Evolutionary conservation across 2,329 filamentous ascomycete genomes (phyloP).

Genomic region (Aspergillus novofumigatus): DNA sequence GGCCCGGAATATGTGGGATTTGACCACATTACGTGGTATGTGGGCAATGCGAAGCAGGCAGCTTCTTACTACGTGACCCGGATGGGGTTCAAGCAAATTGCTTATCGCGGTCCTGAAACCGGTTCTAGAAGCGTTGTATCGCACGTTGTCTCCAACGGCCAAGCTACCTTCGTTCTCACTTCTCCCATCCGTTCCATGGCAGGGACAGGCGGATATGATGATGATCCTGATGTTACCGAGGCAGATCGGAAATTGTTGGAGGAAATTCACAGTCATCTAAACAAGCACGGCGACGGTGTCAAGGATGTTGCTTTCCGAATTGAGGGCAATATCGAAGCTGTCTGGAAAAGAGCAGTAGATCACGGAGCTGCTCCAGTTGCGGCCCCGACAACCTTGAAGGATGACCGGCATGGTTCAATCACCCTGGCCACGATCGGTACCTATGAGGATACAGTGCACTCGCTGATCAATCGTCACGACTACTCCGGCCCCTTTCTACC

Average conservation of each 20-base stretch:
- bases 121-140: constrained; percentile 73
- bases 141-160: constrained; percentile 73
- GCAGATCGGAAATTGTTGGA: constrained; percentile 60
- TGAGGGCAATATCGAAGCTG: constrained; percentile 65
- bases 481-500: constrained; percentile 75
- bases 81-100: constrained; percentile 74
- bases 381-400: constrained; percentile 51
- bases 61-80: constrained; percentile 78
- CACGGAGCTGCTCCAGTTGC: constrained; percentile 64
- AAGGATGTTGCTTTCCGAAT: constrained; percentile 91
- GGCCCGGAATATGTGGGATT: constrained; percentile 56
- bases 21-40: constrained; percentile 88
- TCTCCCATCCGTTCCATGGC: constrained; percentile 64
- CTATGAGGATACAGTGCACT: constrained; percentile 88
- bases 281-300: constrained; percentile 81
- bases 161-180: constrained; percentile 77
- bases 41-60: constrained; percentile 89
- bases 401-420: constrained; percentile 54
- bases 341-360: constrained; percentile 66
- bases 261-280: constrained; percentile 74
- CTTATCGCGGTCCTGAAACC: constrained; percentile 81
- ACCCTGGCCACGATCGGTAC: constrained; percentile 71
- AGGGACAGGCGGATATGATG: constrained; percentile 51
- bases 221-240: constrained; percentile 40
- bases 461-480: constrained; percentile 64